Conservation (phyloP, 2,329 filamentous ascomycete genomes). For the Diplodia scrobiculata region DNA sequence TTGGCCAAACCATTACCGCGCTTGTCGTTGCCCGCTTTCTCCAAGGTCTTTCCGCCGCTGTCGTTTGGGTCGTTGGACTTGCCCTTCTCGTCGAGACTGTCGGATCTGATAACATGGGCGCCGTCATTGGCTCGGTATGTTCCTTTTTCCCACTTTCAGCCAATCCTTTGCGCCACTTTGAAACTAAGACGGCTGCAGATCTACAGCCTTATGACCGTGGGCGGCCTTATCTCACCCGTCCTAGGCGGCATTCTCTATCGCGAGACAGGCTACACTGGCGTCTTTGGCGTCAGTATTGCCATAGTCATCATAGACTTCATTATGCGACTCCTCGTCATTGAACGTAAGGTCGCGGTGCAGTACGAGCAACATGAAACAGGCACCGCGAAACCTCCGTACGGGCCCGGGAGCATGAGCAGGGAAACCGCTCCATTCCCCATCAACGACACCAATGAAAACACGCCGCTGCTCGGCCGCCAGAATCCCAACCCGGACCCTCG, state of each 20-base stretch:
- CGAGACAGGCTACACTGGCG: slow-evolving; percentile 59
- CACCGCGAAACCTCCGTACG: slow-evolving; percentile 32
- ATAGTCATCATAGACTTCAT: slow-evolving; percentile 61
- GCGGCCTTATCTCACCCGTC: slow-evolving; percentile 59
- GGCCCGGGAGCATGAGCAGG: slow-evolving; percentile 18
- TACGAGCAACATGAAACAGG: slow-evolving; percentile 41
- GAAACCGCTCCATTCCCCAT: slow-evolving; percentile 8
- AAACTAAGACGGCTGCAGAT: slow-evolving; percentile 43
- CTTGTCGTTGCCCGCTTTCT: slow-evolving; percentile 58
- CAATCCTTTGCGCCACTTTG: neutral
- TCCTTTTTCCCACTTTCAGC: neutral
- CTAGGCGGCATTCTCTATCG: slow-evolving; percentile 64
- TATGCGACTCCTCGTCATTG: slow-evolving; percentile 63
- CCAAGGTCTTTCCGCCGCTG: slow-evolving; percentile 60
- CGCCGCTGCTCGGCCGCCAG: slow-evolving; percentile 34
- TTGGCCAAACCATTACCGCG: slow-evolving; percentile 53
- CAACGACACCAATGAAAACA: slow-evolving; percentile 35
- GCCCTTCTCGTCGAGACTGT: slow-evolving; percentile 64
- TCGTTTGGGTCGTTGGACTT: slow-evolving; percentile 63
- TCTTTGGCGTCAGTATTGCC: slow-evolving; percentile 60
- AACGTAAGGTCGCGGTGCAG: slow-evolving; percentile 60
- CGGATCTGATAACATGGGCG: slow-evolving; percentile 59
- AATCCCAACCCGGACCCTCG: slow-evolving; percentile 5
- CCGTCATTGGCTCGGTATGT: slow-evolving; percentile 60
- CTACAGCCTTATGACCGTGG: slow-evolving; percentile 62